phyloP scores from a whole-genome alignment of 2,329 filamentous ascomycete species.

The Microcera coccophila region DNA sequence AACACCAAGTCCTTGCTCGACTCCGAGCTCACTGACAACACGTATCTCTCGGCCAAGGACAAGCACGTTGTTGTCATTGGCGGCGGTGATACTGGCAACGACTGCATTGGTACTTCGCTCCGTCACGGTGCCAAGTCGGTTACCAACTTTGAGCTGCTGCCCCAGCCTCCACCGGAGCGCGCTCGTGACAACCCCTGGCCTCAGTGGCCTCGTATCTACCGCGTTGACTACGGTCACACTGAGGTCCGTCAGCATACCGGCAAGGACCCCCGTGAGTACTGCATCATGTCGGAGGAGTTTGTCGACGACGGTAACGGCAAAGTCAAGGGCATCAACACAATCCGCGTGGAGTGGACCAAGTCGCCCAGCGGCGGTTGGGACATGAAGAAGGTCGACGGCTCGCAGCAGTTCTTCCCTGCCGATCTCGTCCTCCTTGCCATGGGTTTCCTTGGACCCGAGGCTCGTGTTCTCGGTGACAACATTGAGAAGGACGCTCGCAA shows the following conservation, averaged over 20 bases:
- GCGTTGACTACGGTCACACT: constrained; percentile 95
- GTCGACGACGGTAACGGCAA: constrained; percentile 82
- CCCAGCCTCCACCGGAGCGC: constrained; percentile 86
- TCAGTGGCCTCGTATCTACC: constrained; percentile 96
- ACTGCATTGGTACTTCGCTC: constrained; percentile 94
- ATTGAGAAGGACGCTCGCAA: constrained; percentile 90
- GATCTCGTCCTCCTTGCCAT: constrained; percentile 93
- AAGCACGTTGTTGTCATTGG: constrained; percentile 97
- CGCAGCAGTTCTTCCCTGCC: constrained; percentile 92
- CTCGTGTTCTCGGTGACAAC: constrained; percentile 77
- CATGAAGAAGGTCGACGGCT: constrained; percentile 95
- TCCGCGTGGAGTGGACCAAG: constrained; percentile 95
- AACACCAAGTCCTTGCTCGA: constrained; percentile 98
- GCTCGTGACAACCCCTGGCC: constrained; percentile 96
- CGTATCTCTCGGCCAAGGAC: constrained; percentile 91
- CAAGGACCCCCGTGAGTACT: constrained; percentile 93
- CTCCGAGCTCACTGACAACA: constrained; percentile 75
- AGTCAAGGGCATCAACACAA: constrained; percentile 93
- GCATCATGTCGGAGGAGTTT: constrained; percentile 97
- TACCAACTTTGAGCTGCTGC: constrained; percentile 92
- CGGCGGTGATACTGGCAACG: constrained; percentile 95
- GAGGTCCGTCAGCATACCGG: constrained; percentile 96
- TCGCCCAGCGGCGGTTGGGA: constrained; percentile 88
- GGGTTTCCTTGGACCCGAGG: constrained; percentile 95
- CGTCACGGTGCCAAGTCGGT: constrained; percentile 94